These are phyloP conservation scores for Lentithecium fluviatile DNA, from an alignment of 495 filamentous ascomycete genomes.

Conservation along the genomic window DNA sequence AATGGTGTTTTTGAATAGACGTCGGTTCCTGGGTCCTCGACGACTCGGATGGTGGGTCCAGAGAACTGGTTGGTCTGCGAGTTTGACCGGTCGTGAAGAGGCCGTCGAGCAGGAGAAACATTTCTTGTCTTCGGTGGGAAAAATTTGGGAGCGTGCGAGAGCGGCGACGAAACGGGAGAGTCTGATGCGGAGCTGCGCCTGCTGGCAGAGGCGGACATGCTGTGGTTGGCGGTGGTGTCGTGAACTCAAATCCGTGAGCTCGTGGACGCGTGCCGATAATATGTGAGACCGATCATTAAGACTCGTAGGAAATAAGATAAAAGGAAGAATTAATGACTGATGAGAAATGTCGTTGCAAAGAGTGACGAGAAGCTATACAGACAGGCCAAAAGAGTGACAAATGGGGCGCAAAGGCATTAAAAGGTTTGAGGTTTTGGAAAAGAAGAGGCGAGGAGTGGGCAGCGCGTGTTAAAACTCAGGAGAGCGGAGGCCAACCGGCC, in stretches of 20 bases:
- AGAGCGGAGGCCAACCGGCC: slow-evolving; percentile 18
- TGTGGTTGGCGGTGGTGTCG: slow-evolving; percentile 22
- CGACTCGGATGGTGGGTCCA: slow-evolving; percentile 52
- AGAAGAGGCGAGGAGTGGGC: slow-evolving; percentile 29
- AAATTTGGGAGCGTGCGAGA: slow-evolving; percentile 23
- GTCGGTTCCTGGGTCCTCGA: slow-evolving; percentile 35
- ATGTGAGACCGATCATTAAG: slow-evolving; percentile 26
- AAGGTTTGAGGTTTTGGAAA: slow-evolving; percentile 32
- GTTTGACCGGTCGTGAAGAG: slow-evolving; percentile 57
- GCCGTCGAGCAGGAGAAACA: slow-evolving; percentile 40
- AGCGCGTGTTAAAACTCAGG: slow-evolving; percentile 37
- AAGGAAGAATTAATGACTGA: slow-evolving; percentile 35
- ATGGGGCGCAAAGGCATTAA: slow-evolving; percentile 38
- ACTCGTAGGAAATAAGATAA: slow-evolving; percentile 31
- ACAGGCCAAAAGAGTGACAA: slow-evolving; percentile 38
- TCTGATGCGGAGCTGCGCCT: slow-evolving; percentile 9
- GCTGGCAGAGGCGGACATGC: slow-evolving; percentile 28
- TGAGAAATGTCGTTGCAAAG: slow-evolving; percentile 33
- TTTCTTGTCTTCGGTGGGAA: slow-evolving; percentile 30
- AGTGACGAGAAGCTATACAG: slow-evolving; percentile 36
- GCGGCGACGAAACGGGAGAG: slow-evolving; percentile 15
- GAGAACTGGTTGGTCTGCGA: slow-evolving; percentile 55
- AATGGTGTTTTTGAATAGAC: slow-evolving; percentile 42
- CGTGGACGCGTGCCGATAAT: slow-evolving; percentile 14
- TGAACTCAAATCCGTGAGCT: slow-evolving; percentile 15